These are phyloP conservation scores for Centella asiatica DNA, from an alignment of 129 eudicot species.

Conservation along the genomic window DNA sequence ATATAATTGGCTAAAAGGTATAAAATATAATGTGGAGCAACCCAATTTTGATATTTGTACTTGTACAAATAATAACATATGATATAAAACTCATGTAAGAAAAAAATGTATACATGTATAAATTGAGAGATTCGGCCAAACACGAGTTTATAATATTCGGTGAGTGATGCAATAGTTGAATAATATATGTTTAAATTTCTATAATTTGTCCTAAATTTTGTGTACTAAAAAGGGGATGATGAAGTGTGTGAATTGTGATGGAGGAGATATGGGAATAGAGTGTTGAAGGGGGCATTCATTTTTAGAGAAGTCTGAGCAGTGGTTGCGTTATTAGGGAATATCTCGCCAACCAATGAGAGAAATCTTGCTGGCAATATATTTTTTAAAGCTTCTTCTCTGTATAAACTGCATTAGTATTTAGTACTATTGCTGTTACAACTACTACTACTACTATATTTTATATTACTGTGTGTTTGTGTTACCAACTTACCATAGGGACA, in stretches of 20 bases:
- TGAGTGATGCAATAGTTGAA: no score
- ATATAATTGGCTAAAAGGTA: no score
- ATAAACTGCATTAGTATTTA: background rate
- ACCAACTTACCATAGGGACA: background rate
- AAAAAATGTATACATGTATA: background rate
- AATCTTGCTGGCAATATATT: conserved; percentile 13
- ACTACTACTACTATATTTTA: background rate
- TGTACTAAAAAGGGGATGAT: no score
- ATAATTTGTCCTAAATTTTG: no score
- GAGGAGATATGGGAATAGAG: background rate
- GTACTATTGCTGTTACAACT: background rate
- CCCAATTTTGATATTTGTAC: no score
- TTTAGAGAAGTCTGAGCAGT: background rate
- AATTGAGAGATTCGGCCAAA: background rate
- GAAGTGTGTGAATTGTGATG: background rate
- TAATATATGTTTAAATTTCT: no score
- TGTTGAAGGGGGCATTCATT: no score
- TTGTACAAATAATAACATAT: no score
- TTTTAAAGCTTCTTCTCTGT: background rate
- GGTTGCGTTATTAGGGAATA: conserved; percentile 13
- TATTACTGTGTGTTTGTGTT: background rate
- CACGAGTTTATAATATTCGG: no score
- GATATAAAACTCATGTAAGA: background rate
- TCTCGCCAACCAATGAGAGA: conserved; percentile 16
- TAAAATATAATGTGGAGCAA: no score